These are phyloP conservation scores for Fistulinella staudtii DNA, from an alignment of 1,284 basidiomycete genomes.

Conservation along the genomic window DNA sequence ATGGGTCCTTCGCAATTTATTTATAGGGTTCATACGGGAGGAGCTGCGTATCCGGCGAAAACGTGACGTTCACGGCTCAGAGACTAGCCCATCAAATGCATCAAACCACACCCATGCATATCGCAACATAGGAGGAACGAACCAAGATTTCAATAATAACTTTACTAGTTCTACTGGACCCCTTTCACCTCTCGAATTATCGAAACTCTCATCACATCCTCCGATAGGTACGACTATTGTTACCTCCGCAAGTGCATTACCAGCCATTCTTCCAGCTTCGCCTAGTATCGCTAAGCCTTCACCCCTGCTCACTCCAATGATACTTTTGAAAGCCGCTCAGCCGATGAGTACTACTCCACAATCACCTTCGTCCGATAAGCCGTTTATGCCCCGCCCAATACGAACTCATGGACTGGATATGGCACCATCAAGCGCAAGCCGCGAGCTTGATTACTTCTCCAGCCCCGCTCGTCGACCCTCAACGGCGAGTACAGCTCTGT, in stretches of 20 bases:
- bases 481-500: slow-evolving; percentile 35
- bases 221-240: slow-evolving; percentile 21
- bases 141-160: slow-evolving; percentile 30
- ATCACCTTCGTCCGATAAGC: slow-evolving; percentile 33
- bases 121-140: slow-evolving; percentile 25
- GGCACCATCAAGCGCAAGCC: slow-evolving; percentile 19
- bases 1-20: slow-evolving; percentile 75
- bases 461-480: slow-evolving; percentile 44
- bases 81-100: slow-evolving; percentile 19
- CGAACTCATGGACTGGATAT: slow-evolving; percentile 30
- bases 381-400: slow-evolving; percentile 31
- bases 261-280: slow-evolving; percentile 55
- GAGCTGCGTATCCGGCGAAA: slow-evolving; percentile 48
- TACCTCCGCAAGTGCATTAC: slow-evolving; percentile 36
- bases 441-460: slow-evolving; percentile 52
- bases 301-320: slow-evolving; percentile 55
- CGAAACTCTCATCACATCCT: slow-evolving; percentile 12
- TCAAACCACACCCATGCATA: slow-evolving; percentile 17
- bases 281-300: slow-evolving; percentile 43
- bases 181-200: slow-evolving; percentile 31
- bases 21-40: slow-evolving; percentile 65
- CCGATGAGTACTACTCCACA: slow-evolving; percentile 36
- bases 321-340: slow-evolving; percentile 41
- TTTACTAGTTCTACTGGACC: slow-evolving; percentile 23
- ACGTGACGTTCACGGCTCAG: slow-evolving; percentile 27